These are phyloP conservation scores for Daucus carota DNA, from an alignment of 129 eudicot genomes.

Conservation along the genomic window DNA sequence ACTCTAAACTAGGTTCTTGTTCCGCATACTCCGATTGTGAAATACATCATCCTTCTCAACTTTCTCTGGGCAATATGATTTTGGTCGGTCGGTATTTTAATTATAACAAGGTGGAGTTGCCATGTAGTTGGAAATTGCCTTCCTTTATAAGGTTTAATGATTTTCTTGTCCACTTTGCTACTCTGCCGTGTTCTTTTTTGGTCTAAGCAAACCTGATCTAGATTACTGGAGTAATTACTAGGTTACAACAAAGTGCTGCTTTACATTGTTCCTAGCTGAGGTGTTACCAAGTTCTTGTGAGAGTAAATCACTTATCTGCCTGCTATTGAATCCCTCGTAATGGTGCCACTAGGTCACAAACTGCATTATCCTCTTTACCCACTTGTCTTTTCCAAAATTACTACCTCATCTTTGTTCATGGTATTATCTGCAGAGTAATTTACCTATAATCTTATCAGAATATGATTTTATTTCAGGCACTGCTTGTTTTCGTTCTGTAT, in stretches of 20 bases:
- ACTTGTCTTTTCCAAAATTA: background rate
- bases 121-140: background rate
- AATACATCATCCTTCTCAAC: background rate
- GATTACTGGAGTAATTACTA: background rate
- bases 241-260: background rate
- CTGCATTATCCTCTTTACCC: background rate
- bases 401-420: background rate
- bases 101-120: background rate
- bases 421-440: background rate
- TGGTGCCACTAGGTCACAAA: background rate
- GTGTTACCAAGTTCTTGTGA: background rate
- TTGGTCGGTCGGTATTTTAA: background rate
- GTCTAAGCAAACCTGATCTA: background rate
- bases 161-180: background rate
- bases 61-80: background rate
- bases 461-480: conserved; percentile 46
- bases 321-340: background rate
- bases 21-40: background rate
- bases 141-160: background rate
- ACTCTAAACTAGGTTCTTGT: background rate
- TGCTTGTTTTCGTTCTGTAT: conserved; percentile 75
- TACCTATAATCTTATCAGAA: background rate
- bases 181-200: background rate
- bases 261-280: background rate
- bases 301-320: background rate